Conservation (phyloP, 257 asterid genomes). For the Scutellaria minor region DNA sequence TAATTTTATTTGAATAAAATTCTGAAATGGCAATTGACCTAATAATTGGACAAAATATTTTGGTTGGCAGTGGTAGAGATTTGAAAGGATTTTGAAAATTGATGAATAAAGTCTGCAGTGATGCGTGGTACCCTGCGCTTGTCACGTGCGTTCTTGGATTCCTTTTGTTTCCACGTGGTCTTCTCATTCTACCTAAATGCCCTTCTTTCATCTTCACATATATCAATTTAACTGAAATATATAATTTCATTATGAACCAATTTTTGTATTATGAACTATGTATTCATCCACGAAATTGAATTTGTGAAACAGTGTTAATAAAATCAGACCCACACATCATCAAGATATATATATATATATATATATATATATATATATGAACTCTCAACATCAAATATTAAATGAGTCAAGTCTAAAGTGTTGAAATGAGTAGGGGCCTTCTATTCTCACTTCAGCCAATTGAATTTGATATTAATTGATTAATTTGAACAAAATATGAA, state of each 20-base stretch:
- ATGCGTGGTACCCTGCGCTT: conserved; percentile 26
- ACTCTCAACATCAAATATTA: no score
- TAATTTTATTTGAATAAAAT: no score
- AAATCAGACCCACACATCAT: no score
- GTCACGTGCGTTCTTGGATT: conserved; percentile 35
- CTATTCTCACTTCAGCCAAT: background rate
- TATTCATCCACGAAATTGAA: no score
- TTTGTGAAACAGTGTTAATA: no score
- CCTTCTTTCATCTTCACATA: background rate
- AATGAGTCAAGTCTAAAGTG: no score
- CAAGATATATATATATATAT: no score
- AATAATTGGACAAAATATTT: background rate
- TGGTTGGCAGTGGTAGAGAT: background rate
- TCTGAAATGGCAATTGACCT: background rate
- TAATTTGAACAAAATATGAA: background rate
- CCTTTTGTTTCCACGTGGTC: conserved; percentile 33
- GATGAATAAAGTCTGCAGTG: conserved; percentile 23
- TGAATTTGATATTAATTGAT: background rate
- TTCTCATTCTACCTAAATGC: background rate
- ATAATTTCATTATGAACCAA: no score
- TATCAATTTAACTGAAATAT: background rate
- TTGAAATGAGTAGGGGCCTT: no score
- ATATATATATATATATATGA: no score
- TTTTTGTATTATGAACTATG: no score
- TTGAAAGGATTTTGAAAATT: conserved; percentile 3